A percentile compares a stretch with the other conserved stretches of the same genome.
Evolutionary conservation across 2,329 filamentous ascomycete species (phyloP).

Genomic region (Trichoderma sp.): DNA sequence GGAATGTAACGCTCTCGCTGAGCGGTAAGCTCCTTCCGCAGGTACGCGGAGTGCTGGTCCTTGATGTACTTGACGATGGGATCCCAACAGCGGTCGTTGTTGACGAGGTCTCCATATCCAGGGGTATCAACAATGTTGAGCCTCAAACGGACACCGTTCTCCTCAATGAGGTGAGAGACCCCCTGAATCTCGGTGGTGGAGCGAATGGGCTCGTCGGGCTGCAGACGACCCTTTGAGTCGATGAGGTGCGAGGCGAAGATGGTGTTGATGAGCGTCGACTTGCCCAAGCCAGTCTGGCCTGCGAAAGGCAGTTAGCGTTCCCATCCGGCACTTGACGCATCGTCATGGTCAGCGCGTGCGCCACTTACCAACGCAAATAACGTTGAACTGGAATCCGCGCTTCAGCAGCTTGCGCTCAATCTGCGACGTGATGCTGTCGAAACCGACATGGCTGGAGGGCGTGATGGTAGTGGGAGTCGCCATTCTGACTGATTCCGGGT

Average conservation of each 20-base stretch:
- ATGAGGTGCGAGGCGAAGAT: constrained; percentile 99
- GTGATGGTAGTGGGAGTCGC: constrained; percentile 67
- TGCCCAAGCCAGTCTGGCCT: constrained; percentile 98
- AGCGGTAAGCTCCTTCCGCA: constrained; percentile 98
- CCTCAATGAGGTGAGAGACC: constrained; percentile 97
- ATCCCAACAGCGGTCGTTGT: constrained; percentile 99
- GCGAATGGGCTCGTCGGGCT: constrained; percentile 88
- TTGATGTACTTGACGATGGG: constrained; percentile 99
- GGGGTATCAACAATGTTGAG: constrained; percentile 99
- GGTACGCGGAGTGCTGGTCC: constrained; percentile 98
- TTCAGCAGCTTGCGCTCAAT: constrained; percentile 99
- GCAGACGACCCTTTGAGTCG: constrained; percentile 93
- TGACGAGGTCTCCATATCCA: constrained; percentile 96
- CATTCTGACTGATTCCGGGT: constrained; percentile 40
- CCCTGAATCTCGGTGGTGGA: constrained; percentile 97
- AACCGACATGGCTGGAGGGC: constrained; percentile 98
- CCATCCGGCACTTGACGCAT: not conserved
- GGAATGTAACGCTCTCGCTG: constrained; percentile 99
- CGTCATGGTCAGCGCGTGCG: not conserved
- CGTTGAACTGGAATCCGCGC: constrained; percentile 99
- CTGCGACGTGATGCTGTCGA: constrained; percentile 99
- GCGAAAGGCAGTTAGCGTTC: constrained; percentile 24
- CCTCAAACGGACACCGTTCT: constrained; percentile 95
- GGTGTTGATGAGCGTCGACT: constrained; percentile 99
- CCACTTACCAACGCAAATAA: constrained; percentile 94